Conservation (phyloP, 1,139 yeast species). For the Zygosaccharomyces pseudobailii region DNA sequence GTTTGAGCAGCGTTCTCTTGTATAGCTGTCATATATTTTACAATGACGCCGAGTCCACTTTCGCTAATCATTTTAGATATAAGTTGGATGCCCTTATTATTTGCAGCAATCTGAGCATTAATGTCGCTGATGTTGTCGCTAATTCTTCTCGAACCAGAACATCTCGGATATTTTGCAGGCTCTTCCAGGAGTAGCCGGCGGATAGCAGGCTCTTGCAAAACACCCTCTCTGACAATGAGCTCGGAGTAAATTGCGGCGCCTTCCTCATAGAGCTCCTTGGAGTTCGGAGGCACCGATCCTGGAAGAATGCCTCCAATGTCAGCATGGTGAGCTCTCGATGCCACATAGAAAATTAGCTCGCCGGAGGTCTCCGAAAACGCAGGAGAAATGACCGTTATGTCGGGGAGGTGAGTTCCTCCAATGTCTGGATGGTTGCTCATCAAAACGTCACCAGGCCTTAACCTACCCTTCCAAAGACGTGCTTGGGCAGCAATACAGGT, state of each 20-base stretch:
- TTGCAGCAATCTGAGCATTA: slow-evolving; percentile 48
- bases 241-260: slow-evolving; percentile 47
- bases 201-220: slow-evolving; percentile 41
- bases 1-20: slow-evolving; percentile 43
- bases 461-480: slow-evolving; percentile 54
- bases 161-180: slow-evolving; percentile 42
- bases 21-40: slow-evolving; percentile 44
- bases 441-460: slow-evolving; percentile 66
- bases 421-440: slow-evolving; percentile 75
- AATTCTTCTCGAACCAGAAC: slow-evolving; percentile 45
- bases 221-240: slow-evolving; percentile 38
- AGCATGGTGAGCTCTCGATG: slow-evolving; percentile 51
- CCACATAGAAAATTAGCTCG: slow-evolving; percentile 40
- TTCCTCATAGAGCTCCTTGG: slow-evolving; percentile 44
- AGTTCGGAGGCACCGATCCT: slow-evolving; percentile 48
- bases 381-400: slow-evolving; percentile 65
- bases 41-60: slow-evolving; percentile 37
- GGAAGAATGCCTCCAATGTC: slow-evolving; percentile 48
- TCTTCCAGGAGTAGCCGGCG: slow-evolving; percentile 37
- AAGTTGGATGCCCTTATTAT: slow-evolving; percentile 43
- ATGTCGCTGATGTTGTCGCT: slow-evolving; percentile 46
- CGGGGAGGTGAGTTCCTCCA: slow-evolving; percentile 83
- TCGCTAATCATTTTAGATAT: slow-evolving; percentile 38
- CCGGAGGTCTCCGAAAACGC: slow-evolving; percentile 39
- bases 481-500: slow-evolving; percentile 72